phyloP scores from a whole-genome alignment of 2,329 filamentous ascomycete genomes.

The Pyricularia grisea region DNA sequence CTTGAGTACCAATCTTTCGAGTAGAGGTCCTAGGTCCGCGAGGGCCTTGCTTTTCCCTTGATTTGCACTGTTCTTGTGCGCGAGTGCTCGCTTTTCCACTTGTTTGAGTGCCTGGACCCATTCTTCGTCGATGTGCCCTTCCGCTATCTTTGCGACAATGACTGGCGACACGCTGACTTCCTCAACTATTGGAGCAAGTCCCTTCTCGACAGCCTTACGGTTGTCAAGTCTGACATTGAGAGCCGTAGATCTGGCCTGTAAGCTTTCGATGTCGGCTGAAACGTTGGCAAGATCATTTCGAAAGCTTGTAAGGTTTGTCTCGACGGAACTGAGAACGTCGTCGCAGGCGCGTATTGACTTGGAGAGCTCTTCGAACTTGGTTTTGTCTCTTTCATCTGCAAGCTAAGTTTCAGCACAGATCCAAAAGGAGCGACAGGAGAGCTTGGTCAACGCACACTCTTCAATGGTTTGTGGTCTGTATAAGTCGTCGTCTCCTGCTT shows the following conservation, averaged over 20 bases:
- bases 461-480: conserved; percentile 54
- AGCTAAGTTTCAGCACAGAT: background rate
- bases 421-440: background rate
- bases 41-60: conserved; percentile 56
- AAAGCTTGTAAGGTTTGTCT: conserved; percentile 85
- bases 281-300: conserved; percentile 87
- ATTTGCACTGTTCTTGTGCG: conserved; percentile 58
- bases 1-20: conserved; percentile 78
- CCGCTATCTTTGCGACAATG: conserved; percentile 75
- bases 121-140: conserved; percentile 79
- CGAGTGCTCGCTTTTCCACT: conserved; percentile 66
- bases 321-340: conserved; percentile 85
- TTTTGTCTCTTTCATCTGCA: conserved; percentile 67
- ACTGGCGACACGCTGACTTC: conserved; percentile 82
- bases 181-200: conserved; percentile 80
- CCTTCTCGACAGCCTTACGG: conserved; percentile 78
- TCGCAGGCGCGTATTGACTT: conserved; percentile 84
- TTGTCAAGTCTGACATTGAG: conserved; percentile 83
- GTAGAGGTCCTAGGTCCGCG: conserved; percentile 73
- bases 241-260: conserved; percentile 77
- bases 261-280: conserved; percentile 87
- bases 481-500: conserved; percentile 17
- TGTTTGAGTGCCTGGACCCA: conserved; percentile 81
- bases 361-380: conserved; percentile 85
- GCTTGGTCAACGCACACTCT: conserved; percentile 50